These are phyloP conservation scores for Tolypocladium inflatum DNA, from an alignment of 2,329 filamentous ascomycete genomes.

Conservation along the genomic window DNA sequence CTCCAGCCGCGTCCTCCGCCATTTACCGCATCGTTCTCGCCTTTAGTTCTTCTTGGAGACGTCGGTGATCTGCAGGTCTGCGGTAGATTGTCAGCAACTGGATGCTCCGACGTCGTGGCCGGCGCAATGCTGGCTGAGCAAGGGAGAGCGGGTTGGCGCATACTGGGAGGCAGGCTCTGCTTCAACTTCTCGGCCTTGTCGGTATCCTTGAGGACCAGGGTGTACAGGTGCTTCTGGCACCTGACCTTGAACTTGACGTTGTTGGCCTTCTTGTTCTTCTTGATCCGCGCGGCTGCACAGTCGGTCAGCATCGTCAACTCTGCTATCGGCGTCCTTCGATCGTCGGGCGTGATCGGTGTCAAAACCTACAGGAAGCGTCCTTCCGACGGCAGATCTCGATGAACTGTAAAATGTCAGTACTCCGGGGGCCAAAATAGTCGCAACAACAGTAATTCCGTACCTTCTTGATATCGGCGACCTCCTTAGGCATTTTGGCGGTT, in stretches of 20 bases:
- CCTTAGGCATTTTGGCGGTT: conserved; percentile 84
- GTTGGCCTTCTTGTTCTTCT: conserved; percentile 85
- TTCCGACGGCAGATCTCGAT: conserved; percentile 99
- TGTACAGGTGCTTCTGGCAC: conserved; percentile 94
- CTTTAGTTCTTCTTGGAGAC: conserved; percentile 43
- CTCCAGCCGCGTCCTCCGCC: conserved; percentile 10
- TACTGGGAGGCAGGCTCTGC: conserved; percentile 97
- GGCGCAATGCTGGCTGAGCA: neutral
- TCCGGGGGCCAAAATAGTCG: neutral
- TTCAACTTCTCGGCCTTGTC: conserved; percentile 99
- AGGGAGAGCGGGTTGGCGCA: conserved; percentile 25
- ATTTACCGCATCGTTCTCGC: conserved; percentile 13
- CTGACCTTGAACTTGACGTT: conserved; percentile 99
- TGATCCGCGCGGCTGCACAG: conserved; percentile 70
- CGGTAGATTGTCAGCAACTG: neutral
- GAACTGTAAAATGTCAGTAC: conserved; percentile 55
- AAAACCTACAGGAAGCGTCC: conserved; percentile 92
- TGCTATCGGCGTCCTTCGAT: neutral
- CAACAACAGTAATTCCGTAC: conserved; percentile 23
- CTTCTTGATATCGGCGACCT: conserved; percentile 97
- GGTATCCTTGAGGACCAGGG: conserved; percentile 93
- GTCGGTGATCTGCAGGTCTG: conserved; percentile 44
- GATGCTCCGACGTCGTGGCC: neutral
- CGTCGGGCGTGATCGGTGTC: conserved; percentile 2
- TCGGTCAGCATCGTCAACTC: conserved; percentile 16